Evolutionary conservation across 129 eudicot species (phyloP), one percentile per base, ranked within the genome.

Genomic region (Oenanthe sinensis): DNA sequence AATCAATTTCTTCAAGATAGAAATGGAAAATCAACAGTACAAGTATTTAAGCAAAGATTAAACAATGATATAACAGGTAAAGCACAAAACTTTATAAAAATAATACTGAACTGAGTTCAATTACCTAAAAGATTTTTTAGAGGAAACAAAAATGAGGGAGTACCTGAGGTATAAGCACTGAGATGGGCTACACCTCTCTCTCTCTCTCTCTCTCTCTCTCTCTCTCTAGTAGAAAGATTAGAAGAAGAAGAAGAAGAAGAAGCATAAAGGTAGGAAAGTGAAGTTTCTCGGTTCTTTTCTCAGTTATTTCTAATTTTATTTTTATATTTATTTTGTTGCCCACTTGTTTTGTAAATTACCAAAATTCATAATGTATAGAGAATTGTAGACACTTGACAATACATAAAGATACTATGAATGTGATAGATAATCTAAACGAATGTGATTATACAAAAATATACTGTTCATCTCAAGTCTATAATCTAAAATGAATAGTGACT

Each of bases 181-280:
- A 60, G 33, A 60, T n/a, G 68, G 36, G 36, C 3, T 52, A 20
- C 33, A 9, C 15, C 6, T 58, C 67, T 58, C 14, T 58, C 15
- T 55, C 67, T 58, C 15, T 58, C 67, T 60, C 33, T 60, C 68
- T 60, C 67, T n/a, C n/a, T n/a, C n/a, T n/a, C n/a, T n/a, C n/a
- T n/a, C n/a, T n/a, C n/a, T n/a, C n/a, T n/a, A n/a, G n/a, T 58
- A 4, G 2, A 13, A n/a, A 58, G 62, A 33, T 33, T 0, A 54
- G 26, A 54, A 52, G 60, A 52, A 52, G 62, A 24, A 54, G 26
- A 54, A 52, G 60, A 52, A 52, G 62, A 24, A 19, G 65, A 22
- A 58, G 65, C 65, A n/a, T 7, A 45, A 55, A 58, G 65, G 33
- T 24, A 60, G 33, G 68, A 60, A 30, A 60, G 15, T 24, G 36